Conservation (phyloP, 768 basidiomycete genomes). For the Boletus barrowsii region DNA sequence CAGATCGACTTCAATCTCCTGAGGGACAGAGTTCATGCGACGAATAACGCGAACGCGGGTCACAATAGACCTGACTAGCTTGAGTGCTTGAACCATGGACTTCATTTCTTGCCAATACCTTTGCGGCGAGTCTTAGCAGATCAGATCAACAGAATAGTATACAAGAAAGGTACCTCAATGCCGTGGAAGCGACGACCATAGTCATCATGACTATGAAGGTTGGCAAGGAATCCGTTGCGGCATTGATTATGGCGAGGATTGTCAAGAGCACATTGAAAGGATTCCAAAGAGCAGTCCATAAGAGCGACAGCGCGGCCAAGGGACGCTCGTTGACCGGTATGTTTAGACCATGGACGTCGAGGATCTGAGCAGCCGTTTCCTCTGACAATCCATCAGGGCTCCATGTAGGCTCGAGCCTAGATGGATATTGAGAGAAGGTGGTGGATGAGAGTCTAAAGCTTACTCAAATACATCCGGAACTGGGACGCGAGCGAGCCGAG, state of each 20-base stretch:
- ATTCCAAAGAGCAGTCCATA: conserved; percentile 35
- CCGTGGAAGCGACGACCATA: conserved; percentile 36
- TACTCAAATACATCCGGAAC: conserved; percentile 25
- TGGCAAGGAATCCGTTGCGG: conserved; percentile 31
- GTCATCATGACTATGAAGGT: conserved; percentile 35
- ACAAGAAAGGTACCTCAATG: conserved; percentile 23
- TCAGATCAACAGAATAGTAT: background rate
- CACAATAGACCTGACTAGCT: conserved; percentile 32
- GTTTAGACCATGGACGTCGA: conserved; percentile 27
- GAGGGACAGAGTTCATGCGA: conserved; percentile 13
- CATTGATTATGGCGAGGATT: conserved; percentile 30
- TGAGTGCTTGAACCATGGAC: conserved; percentile 35
- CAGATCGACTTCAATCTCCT: conserved; percentile 31
- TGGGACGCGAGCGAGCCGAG: conserved; percentile 26
- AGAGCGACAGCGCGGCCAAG: conserved; percentile 24
- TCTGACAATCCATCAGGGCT: conserved; percentile 23
- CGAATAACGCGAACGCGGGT: conserved; percentile 34
- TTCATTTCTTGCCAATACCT: conserved; percentile 35
- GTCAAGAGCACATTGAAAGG: conserved; percentile 34
- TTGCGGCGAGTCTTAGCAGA: background rate
- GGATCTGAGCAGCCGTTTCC: conserved; percentile 14
- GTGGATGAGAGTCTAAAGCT: background rate
- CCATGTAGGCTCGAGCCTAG: conserved; percentile 29
- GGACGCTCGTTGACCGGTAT: conserved; percentile 31
- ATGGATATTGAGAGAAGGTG: background rate